Percentiles rank a stretch among this genome's conserved stretches.
Evolutionary conservation across 2,329 filamentous ascomycete genomes (phyloP).

Genomic region (Aspergillus hiratsukae): DNA sequence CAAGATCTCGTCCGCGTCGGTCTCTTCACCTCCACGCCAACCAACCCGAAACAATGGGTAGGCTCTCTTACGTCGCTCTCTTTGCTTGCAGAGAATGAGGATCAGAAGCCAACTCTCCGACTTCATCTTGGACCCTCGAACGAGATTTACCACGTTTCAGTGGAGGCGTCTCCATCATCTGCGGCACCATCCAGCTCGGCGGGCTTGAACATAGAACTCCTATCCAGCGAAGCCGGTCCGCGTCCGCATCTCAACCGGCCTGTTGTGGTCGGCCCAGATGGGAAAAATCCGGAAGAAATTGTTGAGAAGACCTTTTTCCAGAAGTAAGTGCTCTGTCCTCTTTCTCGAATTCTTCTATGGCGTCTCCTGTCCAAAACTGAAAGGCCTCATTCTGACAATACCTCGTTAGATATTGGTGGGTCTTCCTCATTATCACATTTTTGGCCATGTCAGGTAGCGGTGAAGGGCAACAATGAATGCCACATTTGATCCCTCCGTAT

Average conservation of each 20-base stretch:
- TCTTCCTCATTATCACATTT: conserved; percentile 39
- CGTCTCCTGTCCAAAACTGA: neutral
- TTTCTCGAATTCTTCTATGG: neutral
- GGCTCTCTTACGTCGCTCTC: conserved; percentile 38
- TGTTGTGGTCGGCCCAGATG: conserved; percentile 36
- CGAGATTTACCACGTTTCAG: conserved; percentile 38
- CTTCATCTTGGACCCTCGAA: conserved; percentile 36
- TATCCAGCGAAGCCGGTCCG: conserved; percentile 28
- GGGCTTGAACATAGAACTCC: conserved; percentile 29
- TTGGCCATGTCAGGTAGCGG: conserved; percentile 40
- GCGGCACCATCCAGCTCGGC: conserved; percentile 12
- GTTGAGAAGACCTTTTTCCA: conserved; percentile 43
- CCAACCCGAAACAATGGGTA: conserved; percentile 35
- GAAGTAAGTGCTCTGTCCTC: conserved; percentile 28
- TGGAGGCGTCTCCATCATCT: conserved; percentile 23
- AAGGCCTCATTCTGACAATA: neutral
- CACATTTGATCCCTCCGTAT: neutral
- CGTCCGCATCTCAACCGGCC: conserved; percentile 39
- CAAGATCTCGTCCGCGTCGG: conserved; percentile 52
- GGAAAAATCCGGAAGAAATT: conserved; percentile 34
- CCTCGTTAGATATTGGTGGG: conserved; percentile 44
- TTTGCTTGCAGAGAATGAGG: conserved; percentile 22
- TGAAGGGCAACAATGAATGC: conserved; percentile 23
- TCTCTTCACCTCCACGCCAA: conserved; percentile 40
- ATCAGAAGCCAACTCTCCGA: conserved; percentile 30